phyloP scores from a whole-genome alignment of 768 basidiomycete species.

The Neoboletus subvelutipes region DNA sequence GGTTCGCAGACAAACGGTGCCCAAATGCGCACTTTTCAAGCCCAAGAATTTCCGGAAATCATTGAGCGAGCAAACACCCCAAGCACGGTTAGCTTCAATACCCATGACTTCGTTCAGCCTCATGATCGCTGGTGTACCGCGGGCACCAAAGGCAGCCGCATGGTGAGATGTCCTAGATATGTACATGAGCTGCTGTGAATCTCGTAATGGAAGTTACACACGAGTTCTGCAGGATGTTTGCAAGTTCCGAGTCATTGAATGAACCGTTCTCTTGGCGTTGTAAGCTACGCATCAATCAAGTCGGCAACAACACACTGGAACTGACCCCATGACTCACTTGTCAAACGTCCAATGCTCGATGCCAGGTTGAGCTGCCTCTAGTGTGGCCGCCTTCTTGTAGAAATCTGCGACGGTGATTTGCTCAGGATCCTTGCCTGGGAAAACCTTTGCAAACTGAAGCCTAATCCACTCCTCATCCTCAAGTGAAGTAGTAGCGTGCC shows the following conservation, averaged over 20 bases:
- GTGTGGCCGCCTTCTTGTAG: slow-evolving; percentile 40
- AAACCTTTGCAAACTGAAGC: slow-evolving; percentile 48
- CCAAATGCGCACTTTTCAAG: slow-evolving; percentile 55
- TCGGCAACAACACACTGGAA: slow-evolving; percentile 1
- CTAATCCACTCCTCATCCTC: slow-evolving; percentile 72
- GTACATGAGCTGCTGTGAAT: not conserved
- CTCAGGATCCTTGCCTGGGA: slow-evolving; percentile 52
- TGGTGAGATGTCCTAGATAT: slow-evolving; percentile 60
- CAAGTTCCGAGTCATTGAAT: slow-evolving; percentile 73
- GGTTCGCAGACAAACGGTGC: not conserved
- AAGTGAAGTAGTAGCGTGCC: slow-evolving; percentile 79
- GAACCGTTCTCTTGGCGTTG: slow-evolving; percentile 53
- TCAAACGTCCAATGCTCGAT: slow-evolving; percentile 67
- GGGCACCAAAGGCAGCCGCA: slow-evolving; percentile 73
- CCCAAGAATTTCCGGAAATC: slow-evolving; percentile 84
- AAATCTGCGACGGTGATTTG: slow-evolving; percentile 50
- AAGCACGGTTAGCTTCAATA: slow-evolving; percentile 69
- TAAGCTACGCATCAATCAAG: slow-evolving; percentile 40
- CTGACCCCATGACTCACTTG: slow-evolving; percentile 36
- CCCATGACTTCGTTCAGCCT: slow-evolving; percentile 82
- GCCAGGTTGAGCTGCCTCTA: slow-evolving; percentile 44
- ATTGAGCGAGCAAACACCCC: slow-evolving; percentile 84
- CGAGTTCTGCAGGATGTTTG: slow-evolving; percentile 65
- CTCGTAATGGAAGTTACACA: slow-evolving; percentile 34
- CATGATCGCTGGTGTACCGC: slow-evolving; percentile 74